These are phyloP conservation scores for Aspergillus sp. DNA, from an alignment of 2,329 filamentous ascomycete genomes.

Conservation along the genomic window DNA sequence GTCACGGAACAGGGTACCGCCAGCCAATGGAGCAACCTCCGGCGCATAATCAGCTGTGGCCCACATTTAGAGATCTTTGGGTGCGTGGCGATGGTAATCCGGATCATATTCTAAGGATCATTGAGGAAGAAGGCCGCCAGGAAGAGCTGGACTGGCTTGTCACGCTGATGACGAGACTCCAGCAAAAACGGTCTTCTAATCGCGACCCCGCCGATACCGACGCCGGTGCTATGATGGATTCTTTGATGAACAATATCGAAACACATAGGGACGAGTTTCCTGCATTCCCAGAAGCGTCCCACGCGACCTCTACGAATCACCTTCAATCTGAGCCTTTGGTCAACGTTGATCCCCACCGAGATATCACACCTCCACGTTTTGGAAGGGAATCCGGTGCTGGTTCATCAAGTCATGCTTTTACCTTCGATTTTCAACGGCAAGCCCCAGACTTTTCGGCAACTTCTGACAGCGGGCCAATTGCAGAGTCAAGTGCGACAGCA, in stretches of 20 bases:
- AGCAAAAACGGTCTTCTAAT: constrained; percentile 6
- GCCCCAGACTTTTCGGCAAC: neutral
- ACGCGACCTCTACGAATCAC: neutral
- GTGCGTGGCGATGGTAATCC: constrained; percentile 55
- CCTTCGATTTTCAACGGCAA: constrained; percentile 1
- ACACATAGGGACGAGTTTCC: neutral
- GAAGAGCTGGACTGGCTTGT: constrained; percentile 57
- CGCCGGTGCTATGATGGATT: neutral
- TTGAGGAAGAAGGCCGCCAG: constrained; percentile 54
- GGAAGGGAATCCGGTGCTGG: neutral
- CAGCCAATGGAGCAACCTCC: neutral
- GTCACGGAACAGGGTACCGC: neutral
- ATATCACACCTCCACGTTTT: neutral
- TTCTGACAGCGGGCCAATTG: neutral
- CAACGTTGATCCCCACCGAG: neutral
- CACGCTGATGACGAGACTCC: constrained; percentile 41
- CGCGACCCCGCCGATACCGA: constrained; percentile 1
- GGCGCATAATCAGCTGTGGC: constrained; percentile 12
- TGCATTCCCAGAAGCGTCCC: neutral
- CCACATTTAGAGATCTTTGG: constrained; percentile 52
- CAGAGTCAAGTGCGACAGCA: neutral
- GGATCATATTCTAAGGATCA: constrained; percentile 53
- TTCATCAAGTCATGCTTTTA: constrained; percentile 1
- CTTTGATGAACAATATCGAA: neutral
- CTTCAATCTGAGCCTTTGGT: neutral